phyloP scores from a whole-genome alignment of 257 asterid species.

The Craterostigma plantagineum region DNA sequence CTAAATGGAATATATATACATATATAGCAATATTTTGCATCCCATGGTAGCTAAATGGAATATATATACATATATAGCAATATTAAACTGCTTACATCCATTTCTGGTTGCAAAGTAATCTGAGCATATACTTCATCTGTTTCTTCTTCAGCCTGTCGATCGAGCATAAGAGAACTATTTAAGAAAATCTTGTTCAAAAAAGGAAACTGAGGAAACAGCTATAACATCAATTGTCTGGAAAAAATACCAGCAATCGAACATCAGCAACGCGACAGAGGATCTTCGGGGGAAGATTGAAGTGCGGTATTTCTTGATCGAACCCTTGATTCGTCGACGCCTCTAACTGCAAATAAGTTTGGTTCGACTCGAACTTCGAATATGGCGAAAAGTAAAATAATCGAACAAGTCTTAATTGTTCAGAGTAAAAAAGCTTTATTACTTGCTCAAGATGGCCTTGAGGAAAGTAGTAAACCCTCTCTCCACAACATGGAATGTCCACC shows the following conservation, averaged over 20 bases:
- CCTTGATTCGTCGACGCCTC: constrained; percentile 76
- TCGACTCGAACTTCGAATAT: constrained; percentile 3
- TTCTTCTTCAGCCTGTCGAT: constrained; percentile 50
- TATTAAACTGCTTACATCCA: constrained; percentile 28
- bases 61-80: not conserved
- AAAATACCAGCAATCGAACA: constrained; percentile 35
- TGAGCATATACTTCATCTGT: constrained; percentile 84
- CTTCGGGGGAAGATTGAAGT: constrained; percentile 57
- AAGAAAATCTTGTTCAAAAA: not conserved
- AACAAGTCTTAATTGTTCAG: too few species aligned
- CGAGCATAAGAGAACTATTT: not conserved
- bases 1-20: too few species aligned
- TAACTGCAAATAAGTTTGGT: constrained; percentile 23
- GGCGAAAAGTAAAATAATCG: not conserved
- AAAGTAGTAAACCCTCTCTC: constrained; percentile 59
- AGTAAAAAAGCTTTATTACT: constrained; percentile 16
- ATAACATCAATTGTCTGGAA: not conserved
- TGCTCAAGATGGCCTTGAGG: constrained; percentile 91
- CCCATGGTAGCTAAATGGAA: too few species aligned
- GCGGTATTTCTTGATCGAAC: constrained; percentile 38
- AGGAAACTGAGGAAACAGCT: not conserved
- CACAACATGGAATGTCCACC: constrained; percentile 47
- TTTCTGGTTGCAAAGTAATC: constrained; percentile 58
- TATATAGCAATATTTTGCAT: not conserved
- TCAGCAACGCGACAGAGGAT: constrained; percentile 53